Evolutionary conservation across 805 yeast species (phyloP).

Genomic region (Ogataea trehalophila): DNA sequence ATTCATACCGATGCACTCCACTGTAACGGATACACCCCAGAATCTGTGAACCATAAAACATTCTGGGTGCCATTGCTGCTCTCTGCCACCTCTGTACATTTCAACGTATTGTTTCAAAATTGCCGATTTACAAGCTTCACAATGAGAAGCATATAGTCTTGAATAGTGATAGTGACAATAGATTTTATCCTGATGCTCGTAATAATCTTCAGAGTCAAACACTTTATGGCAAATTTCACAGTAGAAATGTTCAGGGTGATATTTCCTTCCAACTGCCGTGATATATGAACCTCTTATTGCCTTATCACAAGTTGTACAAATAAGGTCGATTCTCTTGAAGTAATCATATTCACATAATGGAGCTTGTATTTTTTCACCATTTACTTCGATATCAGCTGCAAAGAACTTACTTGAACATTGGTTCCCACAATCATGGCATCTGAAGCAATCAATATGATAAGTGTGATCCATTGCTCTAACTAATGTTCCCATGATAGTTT

Average conservation of each 20-base stretch:
- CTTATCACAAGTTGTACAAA: slow-evolving; percentile 81
- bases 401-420: slow-evolving; percentile 85
- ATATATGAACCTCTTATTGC: slow-evolving; percentile 91
- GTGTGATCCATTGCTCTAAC: slow-evolving; percentile 78
- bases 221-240: slow-evolving; percentile 82
- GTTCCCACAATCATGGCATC: slow-evolving; percentile 77
- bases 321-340: slow-evolving; percentile 74
- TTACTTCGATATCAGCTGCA: slow-evolving; percentile 54
- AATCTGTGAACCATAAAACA: slow-evolving; percentile 97
- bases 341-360: slow-evolving; percentile 90
- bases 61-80: slow-evolving; percentile 98
- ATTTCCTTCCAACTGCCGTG: slow-evolving; percentile 86
- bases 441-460: slow-evolving; percentile 84
- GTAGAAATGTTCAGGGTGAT: slow-evolving; percentile 92
- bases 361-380: slow-evolving; percentile 36
- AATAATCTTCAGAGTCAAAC: slow-evolving; percentile 90
- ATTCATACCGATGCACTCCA: slow-evolving; percentile 50
- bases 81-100: slow-evolving; percentile 81
- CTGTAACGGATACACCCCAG: slow-evolving; percentile 82
- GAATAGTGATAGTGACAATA: slow-evolving; percentile 93
- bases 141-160: slow-evolving; percentile 75
- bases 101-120: slow-evolving; percentile 94
- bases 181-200: slow-evolving; percentile 76
- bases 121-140: slow-evolving; percentile 91
- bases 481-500: slow-evolving; percentile 63